Conservation (phyloP, 202 grass and related monocot species). For the Cymbopogon flexuosus region DNA sequence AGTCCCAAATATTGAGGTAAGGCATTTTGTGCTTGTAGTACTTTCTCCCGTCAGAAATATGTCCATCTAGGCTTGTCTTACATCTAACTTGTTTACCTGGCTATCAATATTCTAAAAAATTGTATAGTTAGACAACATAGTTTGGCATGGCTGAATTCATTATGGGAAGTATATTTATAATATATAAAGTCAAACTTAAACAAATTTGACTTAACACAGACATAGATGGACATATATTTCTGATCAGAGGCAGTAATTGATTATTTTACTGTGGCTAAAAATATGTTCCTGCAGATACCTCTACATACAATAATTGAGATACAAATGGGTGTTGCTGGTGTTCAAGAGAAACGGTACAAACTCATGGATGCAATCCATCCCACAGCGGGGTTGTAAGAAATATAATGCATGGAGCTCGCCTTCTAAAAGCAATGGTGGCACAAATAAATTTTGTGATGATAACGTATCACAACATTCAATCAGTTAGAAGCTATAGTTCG, state of each 20-base stretch:
- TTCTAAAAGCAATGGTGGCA: neutral
- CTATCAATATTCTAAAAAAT: neutral
- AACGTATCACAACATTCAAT: neutral
- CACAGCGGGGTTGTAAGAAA: conserved; percentile 33
- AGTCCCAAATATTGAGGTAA: conserved; percentile 87
- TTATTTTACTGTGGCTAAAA: conserved; percentile 18
- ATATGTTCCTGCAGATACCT: conserved; percentile 58
- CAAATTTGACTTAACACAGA: neutral
- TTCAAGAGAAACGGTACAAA: conserved; percentile 98
- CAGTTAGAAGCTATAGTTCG: neutral
- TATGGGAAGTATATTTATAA: neutral
- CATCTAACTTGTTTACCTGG: neutral
- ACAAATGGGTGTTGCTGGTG: conserved; percentile 94
- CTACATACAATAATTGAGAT: conserved; percentile 98
- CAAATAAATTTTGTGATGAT: conserved; percentile 17
- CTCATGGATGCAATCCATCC: conserved; percentile 76
- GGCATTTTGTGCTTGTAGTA: conserved; percentile 1
- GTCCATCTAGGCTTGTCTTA: neutral
- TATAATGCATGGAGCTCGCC: neutral
- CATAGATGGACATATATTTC: neutral
- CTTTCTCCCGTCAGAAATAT: neutral
- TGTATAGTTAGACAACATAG: neutral
- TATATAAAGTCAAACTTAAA: neutral
- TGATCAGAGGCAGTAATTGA: neutral
- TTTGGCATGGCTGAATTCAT: neutral